These are phyloP conservation scores for Glycine latifolia DNA, from an alignment of 306 rosid species.

Conservation along the genomic window DNA sequence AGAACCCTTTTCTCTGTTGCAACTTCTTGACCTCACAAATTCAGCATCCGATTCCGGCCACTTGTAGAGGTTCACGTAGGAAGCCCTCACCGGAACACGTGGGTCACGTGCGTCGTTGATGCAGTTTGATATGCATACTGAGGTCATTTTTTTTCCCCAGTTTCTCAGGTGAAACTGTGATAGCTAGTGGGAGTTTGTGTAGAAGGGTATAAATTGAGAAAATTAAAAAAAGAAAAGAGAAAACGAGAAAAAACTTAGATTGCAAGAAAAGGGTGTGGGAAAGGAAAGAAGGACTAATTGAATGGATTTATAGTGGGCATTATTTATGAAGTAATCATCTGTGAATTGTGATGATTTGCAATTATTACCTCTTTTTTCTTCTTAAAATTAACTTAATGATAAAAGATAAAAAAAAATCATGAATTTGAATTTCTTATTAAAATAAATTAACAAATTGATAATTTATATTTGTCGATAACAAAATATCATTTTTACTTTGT, in stretches of 20 bases:
- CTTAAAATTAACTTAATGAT: no score
- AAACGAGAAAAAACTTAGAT: conserved; percentile 51
- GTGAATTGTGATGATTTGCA: conserved; percentile 66
- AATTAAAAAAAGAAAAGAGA: background rate
- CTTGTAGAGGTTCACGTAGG: conserved; percentile 83
- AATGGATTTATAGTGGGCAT: conserved; percentile 48
- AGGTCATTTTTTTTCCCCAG: conserved; percentile 54
- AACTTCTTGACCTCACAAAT: conserved; percentile 70
- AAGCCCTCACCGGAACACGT: conserved; percentile 75
- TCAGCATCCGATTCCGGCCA: conserved; percentile 94
- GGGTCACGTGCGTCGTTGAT: conserved; percentile 72
- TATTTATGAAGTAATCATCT: conserved; percentile 49
- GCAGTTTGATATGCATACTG: conserved; percentile 83
- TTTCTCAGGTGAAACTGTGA: background rate
- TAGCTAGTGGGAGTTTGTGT: background rate
- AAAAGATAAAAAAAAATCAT: no score
- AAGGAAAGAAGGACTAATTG: conserved; percentile 32
- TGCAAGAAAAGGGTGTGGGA: conserved; percentile 62
- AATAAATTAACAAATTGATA: no score
- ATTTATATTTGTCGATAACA: no score
- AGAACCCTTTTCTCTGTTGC: conserved; percentile 46
- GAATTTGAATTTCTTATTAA: no score
- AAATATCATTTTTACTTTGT: background rate
- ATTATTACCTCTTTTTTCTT: conserved; percentile 52
- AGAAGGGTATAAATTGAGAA: conserved; percentile 30